phyloP scores from a whole-genome alignment of 2,329 filamentous ascomycete species.

The Pseudogymnoascus sp. region DNA sequence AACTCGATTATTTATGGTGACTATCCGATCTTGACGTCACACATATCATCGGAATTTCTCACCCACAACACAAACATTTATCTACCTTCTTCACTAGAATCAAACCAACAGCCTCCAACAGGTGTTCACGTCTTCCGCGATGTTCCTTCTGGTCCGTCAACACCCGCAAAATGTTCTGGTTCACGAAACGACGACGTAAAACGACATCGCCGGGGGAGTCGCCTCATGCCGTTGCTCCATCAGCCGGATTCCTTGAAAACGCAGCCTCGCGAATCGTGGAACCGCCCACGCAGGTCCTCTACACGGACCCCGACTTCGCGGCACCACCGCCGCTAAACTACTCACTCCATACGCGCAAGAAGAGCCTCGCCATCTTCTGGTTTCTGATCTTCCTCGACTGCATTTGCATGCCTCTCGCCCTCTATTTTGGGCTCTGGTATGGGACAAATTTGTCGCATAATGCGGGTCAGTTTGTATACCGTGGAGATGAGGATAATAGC shows the following conservation, averaged over 20 bases:
- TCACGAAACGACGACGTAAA: not conserved
- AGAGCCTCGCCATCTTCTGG: constrained; percentile 53
- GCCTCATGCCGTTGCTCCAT: not conserved
- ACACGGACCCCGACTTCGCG: not conserved
- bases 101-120: not conserved
- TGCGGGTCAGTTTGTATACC: not conserved
- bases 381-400: constrained; percentile 51
- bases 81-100: not conserved
- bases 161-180: not conserved
- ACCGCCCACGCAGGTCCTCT: not conserved
- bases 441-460: constrained; percentile 35
- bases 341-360: constrained; percentile 35
- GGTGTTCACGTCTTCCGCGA: not conserved
- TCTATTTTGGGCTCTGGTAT: constrained; percentile 57
- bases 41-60: not conserved
- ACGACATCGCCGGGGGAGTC: not conserved
- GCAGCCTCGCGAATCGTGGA: not conserved
- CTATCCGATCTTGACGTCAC: not conserved
- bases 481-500: not conserved
- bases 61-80: not conserved
- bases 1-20: not conserved
- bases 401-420: constrained; percentile 48
- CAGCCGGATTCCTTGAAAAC: not conserved
- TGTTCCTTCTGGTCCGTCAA: not conserved
- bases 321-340: constrained; percentile 7